Base-by-base conservation (phyloP, 192 early-diverging fungal genomes). In the Pilaira anomala region DNA sequence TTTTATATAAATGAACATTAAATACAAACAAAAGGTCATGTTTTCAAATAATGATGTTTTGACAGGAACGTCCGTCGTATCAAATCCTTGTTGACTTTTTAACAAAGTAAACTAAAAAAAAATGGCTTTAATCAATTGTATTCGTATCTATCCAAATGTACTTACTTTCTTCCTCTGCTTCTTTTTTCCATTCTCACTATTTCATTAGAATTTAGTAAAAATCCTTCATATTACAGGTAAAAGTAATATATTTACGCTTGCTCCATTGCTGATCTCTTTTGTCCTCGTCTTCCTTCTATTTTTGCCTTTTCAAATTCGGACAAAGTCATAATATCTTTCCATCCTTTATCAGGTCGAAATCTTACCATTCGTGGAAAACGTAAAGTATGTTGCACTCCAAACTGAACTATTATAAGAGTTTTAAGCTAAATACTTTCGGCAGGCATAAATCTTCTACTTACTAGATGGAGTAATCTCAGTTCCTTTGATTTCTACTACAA, bases 351-450 rank as follows among this genome's bases (percentile, higher is more conserved):
- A 7, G 80, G 49, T 3, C 91, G 78, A n/a, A 90, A 55, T 49
- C 57, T 73, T 12, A 85, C 73, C 64, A 88, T 91, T 12, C 91
- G 75, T 3, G 91, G 91, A 62, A 93, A 93, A 16, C 91, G 86
- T 25, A 93, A 69, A 7, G 91, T 91, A 39, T 75, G 86, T 12
- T 79, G 76, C n/a, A 78, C 50, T 0, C 75, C 82, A 61, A 85
- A 91, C 0, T 69, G 68, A 48, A 76, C 76, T 68, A 76, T 66
- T 65, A 22, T n/a, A 39, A 28, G 29, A 13, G 19, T 44, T 5
- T 36, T 36, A 36, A 36, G 13, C 1, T 19, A 46, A 5, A 18
- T 2, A 46, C 44, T 46, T 46, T 14, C 13, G 19, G 0, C 11
- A 19, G 6, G 30, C 14, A 48, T 14, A 24, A 19, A 3, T 2